Evolutionary conservation across 495 filamentous ascomycete genomes (phyloP), one percentile per base, ranked within the genome.

Genomic region (Thermothielavioides terrestris): DNA sequence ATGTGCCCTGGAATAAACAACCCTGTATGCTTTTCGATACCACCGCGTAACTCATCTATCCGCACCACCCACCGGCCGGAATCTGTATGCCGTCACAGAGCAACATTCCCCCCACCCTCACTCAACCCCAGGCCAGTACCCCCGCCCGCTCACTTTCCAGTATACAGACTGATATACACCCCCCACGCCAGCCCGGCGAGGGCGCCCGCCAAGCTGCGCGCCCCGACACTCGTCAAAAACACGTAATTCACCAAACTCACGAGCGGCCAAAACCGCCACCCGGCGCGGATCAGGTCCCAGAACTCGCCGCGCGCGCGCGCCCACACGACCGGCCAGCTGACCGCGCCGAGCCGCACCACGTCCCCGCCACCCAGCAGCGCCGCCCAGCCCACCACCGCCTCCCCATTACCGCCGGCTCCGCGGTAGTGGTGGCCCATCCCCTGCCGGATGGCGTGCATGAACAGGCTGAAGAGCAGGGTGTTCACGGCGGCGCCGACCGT

Each of bases 151-250:
- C 56, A 66, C 31, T 63, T 52, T 11, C 71, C 66, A 31, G 81
- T 74, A 54, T 82, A 67, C 55, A 92, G 64, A 60, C 88, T 91
- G 64, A 96, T 70, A 70, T 89, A 96, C 41, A 94, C 66, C 1
- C 86, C 86, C 92, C 92, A 98, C 20, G 74, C 81, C 37, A 98
- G 60, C 2, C 91, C 89, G 23, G 89, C 86, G 44, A 87, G 64
- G 62, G 82, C 82, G 0, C 84, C 89, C 65, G 90, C 79, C 23
- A 96, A 70, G 38, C 86, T 82, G 52, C 91, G 71, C 28, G 75
- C 73, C 57, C 92, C 78, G 12, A 92, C 79, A 5, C 83, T 88
- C 60, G 64, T 67, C 20, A 98, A 72, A 38, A 94, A 75, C 0
- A 82, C 79, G 64, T 87, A 96, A 65, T 89, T 86, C 18, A 92